These are phyloP conservation scores for Karstenula rhodostoma DNA, from an alignment of 2,329 filamentous ascomycete species.

Conservation along the genomic window DNA sequence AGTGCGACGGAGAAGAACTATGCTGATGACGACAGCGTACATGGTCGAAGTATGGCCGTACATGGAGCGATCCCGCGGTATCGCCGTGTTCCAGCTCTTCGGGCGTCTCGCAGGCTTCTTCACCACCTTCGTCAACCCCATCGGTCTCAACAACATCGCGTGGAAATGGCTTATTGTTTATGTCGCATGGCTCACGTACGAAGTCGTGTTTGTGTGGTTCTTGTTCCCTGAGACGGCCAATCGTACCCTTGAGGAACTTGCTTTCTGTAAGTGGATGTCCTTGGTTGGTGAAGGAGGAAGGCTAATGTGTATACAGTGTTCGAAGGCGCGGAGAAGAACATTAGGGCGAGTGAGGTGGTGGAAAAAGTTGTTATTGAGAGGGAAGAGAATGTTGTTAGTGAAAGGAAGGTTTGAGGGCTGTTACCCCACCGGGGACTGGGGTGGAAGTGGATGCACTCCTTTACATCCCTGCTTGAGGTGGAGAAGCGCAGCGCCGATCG, in stretches of 20 bases:
- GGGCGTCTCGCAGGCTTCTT: conserved; percentile 68
- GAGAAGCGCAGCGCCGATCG: no score
- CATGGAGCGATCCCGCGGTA: conserved; percentile 55
- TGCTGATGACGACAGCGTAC: conserved; percentile 53
- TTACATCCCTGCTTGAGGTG: no score
- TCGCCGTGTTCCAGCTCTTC: conserved; percentile 65
- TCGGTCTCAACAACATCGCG: conserved; percentile 67
- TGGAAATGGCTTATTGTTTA: conserved; percentile 72
- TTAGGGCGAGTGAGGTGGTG: conserved; percentile 25
- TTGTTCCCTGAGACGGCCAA: conserved; percentile 74
- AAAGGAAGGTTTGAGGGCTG: conserved; percentile 18
- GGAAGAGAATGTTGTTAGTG: conserved; percentile 18
- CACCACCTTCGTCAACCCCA: conserved; percentile 66
- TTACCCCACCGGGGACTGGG: neutral
- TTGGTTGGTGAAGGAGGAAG: neutral
- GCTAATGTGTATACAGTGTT: conserved; percentile 26
- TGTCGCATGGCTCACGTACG: conserved; percentile 63
- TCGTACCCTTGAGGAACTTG: conserved; percentile 72
- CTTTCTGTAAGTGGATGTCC: conserved; percentile 40
- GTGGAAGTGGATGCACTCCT: no score
- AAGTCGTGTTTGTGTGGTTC: conserved; percentile 69
- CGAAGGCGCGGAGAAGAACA: conserved; percentile 27
- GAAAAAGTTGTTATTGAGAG: conserved; percentile 30
- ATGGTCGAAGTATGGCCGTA: conserved; percentile 57
- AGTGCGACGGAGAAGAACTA: neutral